phyloP scores from a whole-genome alignment of 192 early-diverging fungal genomes.

The Hyaloraphidium curvatum region DNA sequence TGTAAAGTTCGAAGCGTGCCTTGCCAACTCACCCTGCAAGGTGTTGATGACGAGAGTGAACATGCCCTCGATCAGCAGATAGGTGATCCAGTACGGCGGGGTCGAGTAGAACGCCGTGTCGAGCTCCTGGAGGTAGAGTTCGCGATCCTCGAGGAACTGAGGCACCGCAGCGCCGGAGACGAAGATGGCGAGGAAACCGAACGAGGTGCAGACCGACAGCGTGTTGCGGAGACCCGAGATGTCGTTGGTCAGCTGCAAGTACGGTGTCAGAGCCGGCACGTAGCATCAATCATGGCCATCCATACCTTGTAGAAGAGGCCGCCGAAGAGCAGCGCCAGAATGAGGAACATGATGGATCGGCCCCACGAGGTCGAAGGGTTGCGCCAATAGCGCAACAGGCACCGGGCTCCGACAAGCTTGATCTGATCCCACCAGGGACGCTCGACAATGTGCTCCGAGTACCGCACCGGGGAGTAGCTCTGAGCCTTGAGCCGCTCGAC shows the following conservation, averaged over 20 bases:
- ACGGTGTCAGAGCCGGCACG: not conserved
- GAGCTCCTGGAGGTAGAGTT: not conserved
- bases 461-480: not conserved
- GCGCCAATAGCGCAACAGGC: not conserved
- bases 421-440: not conserved
- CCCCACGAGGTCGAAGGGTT: slow-evolving; percentile 1
- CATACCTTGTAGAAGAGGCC: not conserved
- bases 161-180: not conserved
- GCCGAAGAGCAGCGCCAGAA: not conserved
- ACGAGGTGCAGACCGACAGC: not conserved
- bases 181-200: not conserved
- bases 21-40: not conserved
- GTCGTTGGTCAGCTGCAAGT: slow-evolving; percentile 19
- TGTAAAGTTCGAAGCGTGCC: too few relatives aligned
- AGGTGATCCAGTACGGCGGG: not conserved
- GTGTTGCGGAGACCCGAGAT: slow-evolving; percentile 21
- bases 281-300: not conserved
- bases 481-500: not conserved
- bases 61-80: not conserved
- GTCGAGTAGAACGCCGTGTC: not conserved
- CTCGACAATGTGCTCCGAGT: not conserved
- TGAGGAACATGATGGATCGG: not conserved
- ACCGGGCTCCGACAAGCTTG: not conserved
- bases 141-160: slow-evolving; percentile 1
- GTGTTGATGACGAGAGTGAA: not conserved